These are phyloP conservation scores for Fusarium fracticaudum DNA, from an alignment of 2,329 filamentous ascomycete genomes.

Conservation along the genomic window DNA sequence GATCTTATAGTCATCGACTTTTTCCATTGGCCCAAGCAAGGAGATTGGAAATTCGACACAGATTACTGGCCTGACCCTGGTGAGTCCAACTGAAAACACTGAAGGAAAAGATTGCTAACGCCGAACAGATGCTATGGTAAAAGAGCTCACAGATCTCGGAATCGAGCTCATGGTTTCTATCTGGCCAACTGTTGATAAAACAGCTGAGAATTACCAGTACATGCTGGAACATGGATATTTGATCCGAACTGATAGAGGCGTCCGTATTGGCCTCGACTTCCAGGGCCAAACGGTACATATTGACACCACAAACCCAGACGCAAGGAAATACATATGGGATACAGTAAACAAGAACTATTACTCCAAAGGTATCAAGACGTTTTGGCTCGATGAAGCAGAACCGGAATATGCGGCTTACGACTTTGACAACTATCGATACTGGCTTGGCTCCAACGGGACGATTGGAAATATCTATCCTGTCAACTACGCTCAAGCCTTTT, in stretches of 20 bases:
- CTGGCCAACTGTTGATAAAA: constrained; percentile 72
- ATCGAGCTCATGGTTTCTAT: constrained; percentile 76
- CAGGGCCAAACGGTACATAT: constrained; percentile 68
- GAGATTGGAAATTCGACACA: constrained; percentile 74
- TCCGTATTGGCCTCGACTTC: constrained; percentile 67
- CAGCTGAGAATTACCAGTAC: constrained; percentile 67
- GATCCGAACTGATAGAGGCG: constrained; percentile 68
- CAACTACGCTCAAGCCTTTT: constrained; percentile 68
- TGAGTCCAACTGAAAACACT: constrained; percentile 33
- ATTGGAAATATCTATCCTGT: constrained; percentile 69
- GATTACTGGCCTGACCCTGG: constrained; percentile 72
- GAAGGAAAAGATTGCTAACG: not conserved
- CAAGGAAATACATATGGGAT: constrained; percentile 68
- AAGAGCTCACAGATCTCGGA: constrained; percentile 65
- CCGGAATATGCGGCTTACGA: constrained; percentile 73
- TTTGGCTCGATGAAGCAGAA: constrained; percentile 77
- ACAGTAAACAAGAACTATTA: constrained; percentile 70
- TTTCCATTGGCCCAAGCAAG: constrained; percentile 74
- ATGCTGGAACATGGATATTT: constrained; percentile 70
- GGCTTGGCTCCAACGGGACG: constrained; percentile 47
- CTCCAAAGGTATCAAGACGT: constrained; percentile 68
- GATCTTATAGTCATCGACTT: constrained; percentile 75
- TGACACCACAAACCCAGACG: constrained; percentile 70
- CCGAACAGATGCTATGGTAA: constrained; percentile 65
- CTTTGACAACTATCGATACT: constrained; percentile 68